Percentiles rank a stretch among this genome's conserved stretches.
Conservation (phyloP, 2,329 filamentous ascomycete genomes). For the Amylocarpus encephaloides region DNA sequence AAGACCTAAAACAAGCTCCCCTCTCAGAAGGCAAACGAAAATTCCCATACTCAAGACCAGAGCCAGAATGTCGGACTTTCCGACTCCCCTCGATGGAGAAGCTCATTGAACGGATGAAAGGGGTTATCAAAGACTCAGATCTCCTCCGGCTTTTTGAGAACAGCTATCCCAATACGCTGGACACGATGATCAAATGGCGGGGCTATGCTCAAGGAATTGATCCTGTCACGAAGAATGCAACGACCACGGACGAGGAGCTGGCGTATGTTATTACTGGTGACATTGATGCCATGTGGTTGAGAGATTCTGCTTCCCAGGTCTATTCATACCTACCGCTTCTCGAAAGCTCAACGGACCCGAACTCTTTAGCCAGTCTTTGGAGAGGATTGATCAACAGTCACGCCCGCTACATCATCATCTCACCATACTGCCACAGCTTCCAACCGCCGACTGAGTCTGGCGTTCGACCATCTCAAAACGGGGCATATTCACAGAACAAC, state of each 20-base stretch:
- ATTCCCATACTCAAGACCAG: conserved; percentile 75
- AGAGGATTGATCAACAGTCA: conserved; percentile 67
- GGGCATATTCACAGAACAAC: conserved; percentile 51
- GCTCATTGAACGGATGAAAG: conserved; percentile 64
- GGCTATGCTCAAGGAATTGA: conserved; percentile 48
- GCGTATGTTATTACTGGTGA: conserved; percentile 53
- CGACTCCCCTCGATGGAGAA: conserved; percentile 68
- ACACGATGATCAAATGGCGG: conserved; percentile 65
- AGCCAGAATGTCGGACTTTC: conserved; percentile 72
- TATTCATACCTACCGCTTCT: conserved; percentile 63
- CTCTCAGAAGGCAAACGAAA: conserved; percentile 54
- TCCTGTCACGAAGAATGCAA: conserved; percentile 12
- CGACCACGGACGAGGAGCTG: conserved; percentile 51
- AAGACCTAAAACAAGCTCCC: conserved; percentile 18
- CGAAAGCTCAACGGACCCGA: conserved; percentile 43
- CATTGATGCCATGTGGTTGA: conserved; percentile 80
- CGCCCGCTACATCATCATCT: conserved; percentile 59
- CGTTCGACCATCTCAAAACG: conserved; percentile 50
- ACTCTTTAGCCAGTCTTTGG: conserved; percentile 61
- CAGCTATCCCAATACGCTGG: conserved; percentile 67
- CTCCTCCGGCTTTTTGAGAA: conserved; percentile 66
- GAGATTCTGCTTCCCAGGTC: conserved; percentile 74
- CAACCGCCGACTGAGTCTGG: conserved; percentile 75
- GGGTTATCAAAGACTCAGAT: conserved; percentile 67
- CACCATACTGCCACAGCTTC: conserved; percentile 84